Evolutionary conservation across 352 stramenopile species (phyloP).

Genomic region (Pythium aristosporum): DNA sequence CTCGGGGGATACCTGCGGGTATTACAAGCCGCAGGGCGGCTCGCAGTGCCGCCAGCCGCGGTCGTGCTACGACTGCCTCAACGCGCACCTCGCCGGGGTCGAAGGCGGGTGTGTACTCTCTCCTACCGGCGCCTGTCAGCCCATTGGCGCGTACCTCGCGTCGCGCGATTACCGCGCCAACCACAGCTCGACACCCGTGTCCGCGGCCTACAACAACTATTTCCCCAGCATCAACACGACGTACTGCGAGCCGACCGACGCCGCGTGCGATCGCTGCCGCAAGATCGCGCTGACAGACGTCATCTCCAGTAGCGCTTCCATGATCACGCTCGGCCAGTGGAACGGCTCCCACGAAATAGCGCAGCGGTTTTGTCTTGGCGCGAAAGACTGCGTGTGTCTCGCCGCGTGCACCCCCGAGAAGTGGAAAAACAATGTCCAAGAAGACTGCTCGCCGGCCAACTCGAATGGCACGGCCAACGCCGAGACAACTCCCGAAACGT

Average conservation of each 20-base stretch:
- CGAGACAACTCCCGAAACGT: slow-evolving; percentile 31
- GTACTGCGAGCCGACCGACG: slow-evolving; percentile 59
- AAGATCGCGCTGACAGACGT: slow-evolving; percentile 29
- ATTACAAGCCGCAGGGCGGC: slow-evolving; percentile 43
- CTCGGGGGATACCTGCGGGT: slow-evolving; percentile 58
- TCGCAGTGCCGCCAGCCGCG: slow-evolving; percentile 53
- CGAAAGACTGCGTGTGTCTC: slow-evolving; percentile 60
- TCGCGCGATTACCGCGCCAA: slow-evolving; percentile 61
- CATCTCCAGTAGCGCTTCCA: slow-evolving; percentile 25
- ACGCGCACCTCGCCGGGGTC: slow-evolving; percentile 35
- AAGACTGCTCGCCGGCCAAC: slow-evolving; percentile 38
- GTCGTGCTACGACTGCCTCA: slow-evolving; percentile 73
- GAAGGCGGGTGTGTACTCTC: slow-evolving; percentile 52
- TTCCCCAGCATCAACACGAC: slow-evolving; percentile 60
- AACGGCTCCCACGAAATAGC: slow-evolving; percentile 42
- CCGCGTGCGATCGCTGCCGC: slow-evolving; percentile 49
- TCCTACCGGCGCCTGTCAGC: slow-evolving; percentile 53
- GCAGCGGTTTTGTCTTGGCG: slow-evolving; percentile 56
- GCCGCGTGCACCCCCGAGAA: slow-evolving; percentile 52
- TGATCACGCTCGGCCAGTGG: slow-evolving; percentile 25
- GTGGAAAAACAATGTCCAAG: slow-evolving; percentile 52
- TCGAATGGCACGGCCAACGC: slow-evolving; percentile 19
- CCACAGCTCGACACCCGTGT: slow-evolving; percentile 29
- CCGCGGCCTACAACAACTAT: slow-evolving; percentile 49
- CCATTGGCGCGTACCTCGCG: slow-evolving; percentile 49